phyloP scores from a whole-genome alignment of 768 basidiomycete genomes.

The Leccinum pellstonianum region DNA sequence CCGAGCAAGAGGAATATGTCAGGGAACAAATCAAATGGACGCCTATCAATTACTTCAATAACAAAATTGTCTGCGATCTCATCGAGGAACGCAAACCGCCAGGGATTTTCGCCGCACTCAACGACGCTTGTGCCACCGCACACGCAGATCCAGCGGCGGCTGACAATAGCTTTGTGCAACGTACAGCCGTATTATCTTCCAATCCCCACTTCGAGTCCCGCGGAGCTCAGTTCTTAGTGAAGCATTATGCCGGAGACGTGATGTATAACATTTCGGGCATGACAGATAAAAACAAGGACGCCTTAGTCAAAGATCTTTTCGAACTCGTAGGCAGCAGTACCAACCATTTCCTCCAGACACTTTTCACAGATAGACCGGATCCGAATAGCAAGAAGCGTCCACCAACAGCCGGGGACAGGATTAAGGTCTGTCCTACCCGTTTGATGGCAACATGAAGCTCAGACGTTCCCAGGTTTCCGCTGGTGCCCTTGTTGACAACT shows the following conservation, averaged over 20 bases:
- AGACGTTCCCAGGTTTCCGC: constrained; percentile 67
- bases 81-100: constrained; percentile 97
- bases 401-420: constrained; percentile 96
- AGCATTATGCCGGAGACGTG: constrained; percentile 98
- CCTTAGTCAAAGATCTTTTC: constrained; percentile 89
- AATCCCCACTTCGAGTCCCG: constrained; percentile 96
- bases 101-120: constrained; percentile 95
- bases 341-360: constrained; percentile 80
- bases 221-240: constrained; percentile 91
- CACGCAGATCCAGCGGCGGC: constrained; percentile 96
- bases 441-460: not conserved
- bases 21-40: constrained; percentile 99
- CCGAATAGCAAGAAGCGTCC: constrained; percentile 97
- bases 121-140: constrained; percentile 98
- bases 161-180: constrained; percentile 95
- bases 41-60: constrained; percentile 98
- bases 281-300: constrained; percentile 99
- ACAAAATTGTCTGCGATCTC: constrained; percentile 96
- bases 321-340: constrained; percentile 80
- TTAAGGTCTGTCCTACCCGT: constrained; percentile 59
- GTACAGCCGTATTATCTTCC: constrained; percentile 73
- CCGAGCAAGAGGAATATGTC: constrained; percentile 99
- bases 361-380: constrained; percentile 95
- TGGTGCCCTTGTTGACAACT: constrained; percentile 91
- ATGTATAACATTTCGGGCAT: constrained; percentile 97